Evolutionary conservation across 108 stramenopile genomes (phyloP), one percentile per base, ranked within the genome.

Genomic region (Cyclotella distinguenda): DNA sequence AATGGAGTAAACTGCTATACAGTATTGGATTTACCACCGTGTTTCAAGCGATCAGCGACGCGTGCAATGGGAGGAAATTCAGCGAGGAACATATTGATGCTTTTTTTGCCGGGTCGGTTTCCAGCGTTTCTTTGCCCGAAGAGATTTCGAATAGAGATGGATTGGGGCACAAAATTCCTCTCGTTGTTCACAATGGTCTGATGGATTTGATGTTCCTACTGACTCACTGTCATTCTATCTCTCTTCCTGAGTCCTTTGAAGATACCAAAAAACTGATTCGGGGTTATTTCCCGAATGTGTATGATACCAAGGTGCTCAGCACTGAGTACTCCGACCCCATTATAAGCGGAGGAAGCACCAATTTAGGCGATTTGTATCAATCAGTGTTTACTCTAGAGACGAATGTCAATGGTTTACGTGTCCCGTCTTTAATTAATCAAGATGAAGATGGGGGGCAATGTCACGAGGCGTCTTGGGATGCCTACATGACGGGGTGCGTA

Each of bases 141-240:
- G 10, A 36, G 12, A 38, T 3, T 15, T 18, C 0, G 12, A 36
- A 55, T 21, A 19, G 19, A 21, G 35, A 26, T 36, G 36, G 6
- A 3, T 34, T 42, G 10, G 56, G 61, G 28, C 51, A 83, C 28
- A 73, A 79, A 48, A 81, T 90, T 39, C 91, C 91, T 18, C 49
- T 93, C 13, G 72, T 93, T 26, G 78, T 90, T 47, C 91, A 93
- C 74, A 93, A 93, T 82, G 91, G 91, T 0, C 74, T 88, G 42
- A 83, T 85, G 84, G 91, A 93, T 64, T 47, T 93, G 15, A 60
- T 88, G 39, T 93, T 93, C 60, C 60, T 93, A 6, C 47, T 93
- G 57, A 84, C 91, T 3, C 91, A 93, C 58, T 93, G 82, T 68
- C 84, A 86, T 68, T 45, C 62, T 32, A 61, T 52, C 4, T 60